These are phyloP conservation scores for Tricladium varicosporioides DNA, from an alignment of 2,329 filamentous ascomycete species.

Conservation along the genomic window DNA sequence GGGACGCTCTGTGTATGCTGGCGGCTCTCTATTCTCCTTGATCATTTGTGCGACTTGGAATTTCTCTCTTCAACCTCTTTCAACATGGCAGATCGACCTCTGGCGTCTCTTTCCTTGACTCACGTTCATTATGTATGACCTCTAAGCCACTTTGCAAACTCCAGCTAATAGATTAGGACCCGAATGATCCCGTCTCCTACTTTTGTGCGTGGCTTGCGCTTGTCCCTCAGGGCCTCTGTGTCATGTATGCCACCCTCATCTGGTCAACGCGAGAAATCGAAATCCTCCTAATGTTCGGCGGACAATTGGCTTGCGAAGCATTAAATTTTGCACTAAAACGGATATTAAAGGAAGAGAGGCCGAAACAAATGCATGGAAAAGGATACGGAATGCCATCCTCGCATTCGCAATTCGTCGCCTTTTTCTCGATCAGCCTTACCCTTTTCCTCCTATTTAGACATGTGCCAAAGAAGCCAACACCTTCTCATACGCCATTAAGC, in stretches of 20 bases:
- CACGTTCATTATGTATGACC: slow-evolving; percentile 87
- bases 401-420: slow-evolving; percentile 91
- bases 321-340: slow-evolving; percentile 89
- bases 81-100: slow-evolving; percentile 46
- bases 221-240: slow-evolving; percentile 84
- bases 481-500: slow-evolving; percentile 53
- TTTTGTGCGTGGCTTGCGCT: slow-evolving; percentile 92
- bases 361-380: slow-evolving; percentile 77
- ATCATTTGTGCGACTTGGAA: too few species aligned
- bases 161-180: slow-evolving; percentile 60
- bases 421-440: slow-evolving; percentile 80
- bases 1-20: neutral
- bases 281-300: slow-evolving; percentile 83
- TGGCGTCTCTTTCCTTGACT: slow-evolving; percentile 89
- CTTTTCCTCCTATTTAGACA: slow-evolving; percentile 86
- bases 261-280: slow-evolving; percentile 91
- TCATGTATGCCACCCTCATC: slow-evolving; percentile 86
- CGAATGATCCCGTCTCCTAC: slow-evolving; percentile 79
- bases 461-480: slow-evolving; percentile 48
- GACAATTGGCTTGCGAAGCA: slow-evolving; percentile 88
- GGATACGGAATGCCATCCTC: slow-evolving; percentile 98
- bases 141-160: neutral
- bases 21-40: neutral
- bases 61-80: too few species aligned
- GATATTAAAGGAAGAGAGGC: slow-evolving; percentile 87